These are phyloP conservation scores for Colletotrichum agaves DNA, from an alignment of 2,329 filamentous ascomycete species.

Conservation along the genomic window DNA sequence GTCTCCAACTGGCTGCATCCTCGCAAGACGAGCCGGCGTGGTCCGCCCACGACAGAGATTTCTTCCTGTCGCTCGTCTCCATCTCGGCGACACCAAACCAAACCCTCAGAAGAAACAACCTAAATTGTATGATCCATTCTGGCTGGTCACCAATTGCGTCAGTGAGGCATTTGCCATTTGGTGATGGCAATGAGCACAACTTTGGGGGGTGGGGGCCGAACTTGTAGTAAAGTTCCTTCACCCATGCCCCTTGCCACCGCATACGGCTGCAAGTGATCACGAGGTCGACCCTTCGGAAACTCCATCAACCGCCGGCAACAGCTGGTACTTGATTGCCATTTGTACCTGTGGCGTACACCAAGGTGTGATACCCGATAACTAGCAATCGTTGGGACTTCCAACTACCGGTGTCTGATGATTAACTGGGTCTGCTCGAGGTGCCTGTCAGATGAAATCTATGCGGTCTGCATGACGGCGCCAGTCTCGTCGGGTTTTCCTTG, in stretches of 20 bases:
- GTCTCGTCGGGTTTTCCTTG: slow-evolving; percentile 16
- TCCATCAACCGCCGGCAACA: neutral
- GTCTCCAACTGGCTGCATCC: slow-evolving; percentile 1
- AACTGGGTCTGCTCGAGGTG: slow-evolving; percentile 12
- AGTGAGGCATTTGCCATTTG: slow-evolving; percentile 33
- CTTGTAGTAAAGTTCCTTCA: neutral
- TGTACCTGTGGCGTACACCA: neutral
- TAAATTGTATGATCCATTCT: slow-evolving; percentile 22
- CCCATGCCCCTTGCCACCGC: slow-evolving; percentile 19
- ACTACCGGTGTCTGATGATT: slow-evolving; percentile 18
- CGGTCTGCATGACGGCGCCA: neutral
- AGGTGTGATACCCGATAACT: slow-evolving; percentile 1
- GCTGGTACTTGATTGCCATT: neutral
- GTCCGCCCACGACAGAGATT: neutral
- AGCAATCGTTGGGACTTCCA: slow-evolving; percentile 16
- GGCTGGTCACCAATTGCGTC: slow-evolving; percentile 29
- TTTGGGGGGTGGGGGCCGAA: slow-evolving; percentile 1
- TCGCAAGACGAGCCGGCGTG: slow-evolving; percentile 6
- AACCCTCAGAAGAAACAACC: slow-evolving; percentile 15
- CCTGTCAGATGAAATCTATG: neutral
- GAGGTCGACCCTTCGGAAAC: slow-evolving; percentile 15
- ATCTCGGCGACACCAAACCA: slow-evolving; percentile 22
- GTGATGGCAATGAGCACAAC: slow-evolving; percentile 16
- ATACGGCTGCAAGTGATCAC: slow-evolving; percentile 29
- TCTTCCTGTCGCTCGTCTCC: slow-evolving; percentile 14